Evolutionary conservation across 179 eudicot species (phyloP), one percentile per base, ranked within the genome.

Genomic region (Spinacia oleracea): DNA sequence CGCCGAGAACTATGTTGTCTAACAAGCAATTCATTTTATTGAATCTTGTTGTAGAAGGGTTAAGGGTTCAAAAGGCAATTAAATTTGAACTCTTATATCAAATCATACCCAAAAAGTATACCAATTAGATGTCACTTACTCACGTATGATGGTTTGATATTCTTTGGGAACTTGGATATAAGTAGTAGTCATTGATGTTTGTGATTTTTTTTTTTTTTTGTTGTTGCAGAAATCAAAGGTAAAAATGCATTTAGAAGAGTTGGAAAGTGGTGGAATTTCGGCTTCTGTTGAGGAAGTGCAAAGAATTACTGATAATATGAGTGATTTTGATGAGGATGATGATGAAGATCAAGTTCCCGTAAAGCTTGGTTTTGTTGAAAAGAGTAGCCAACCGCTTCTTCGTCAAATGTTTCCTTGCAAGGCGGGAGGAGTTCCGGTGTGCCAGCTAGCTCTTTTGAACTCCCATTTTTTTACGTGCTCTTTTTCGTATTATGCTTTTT

Each of bases 351-450:
- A 81, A 59, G 82, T 75, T 5, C 84, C 83, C 43, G 86, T 88
- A 60, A 81, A 75, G 0, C 80, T 92, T 46, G 98, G 98, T 27
- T 89, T 92, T 76, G 79, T 81, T 1, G 93, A 89, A 60, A 86
- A 90, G 83, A 75, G 84, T 69, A 63, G 58, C 11, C 81, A 89
- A 87, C 82, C 85, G 6, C 88, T 91, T 62, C 87, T 82, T 43
- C 97, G 92, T 55, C 92, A 94, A 34, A 64, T 81, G 38, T 94
- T 94, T 76, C 97, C 98, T 2, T 87, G 97, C 93, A 93, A 90
- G 83, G 97, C 98, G 56, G 98, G 98, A 14, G 92, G 97, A 48
- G 78, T 81, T 68, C 98, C 98, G 77, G 98, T 92, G 85, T 43
- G 90, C 81, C 51, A 34, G 21, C 34, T 34, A 15, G 73, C 21